Evolutionary conservation across 2,329 filamentous ascomycete genomes (phyloP).

Genomic region (Fusarium sp.): DNA sequence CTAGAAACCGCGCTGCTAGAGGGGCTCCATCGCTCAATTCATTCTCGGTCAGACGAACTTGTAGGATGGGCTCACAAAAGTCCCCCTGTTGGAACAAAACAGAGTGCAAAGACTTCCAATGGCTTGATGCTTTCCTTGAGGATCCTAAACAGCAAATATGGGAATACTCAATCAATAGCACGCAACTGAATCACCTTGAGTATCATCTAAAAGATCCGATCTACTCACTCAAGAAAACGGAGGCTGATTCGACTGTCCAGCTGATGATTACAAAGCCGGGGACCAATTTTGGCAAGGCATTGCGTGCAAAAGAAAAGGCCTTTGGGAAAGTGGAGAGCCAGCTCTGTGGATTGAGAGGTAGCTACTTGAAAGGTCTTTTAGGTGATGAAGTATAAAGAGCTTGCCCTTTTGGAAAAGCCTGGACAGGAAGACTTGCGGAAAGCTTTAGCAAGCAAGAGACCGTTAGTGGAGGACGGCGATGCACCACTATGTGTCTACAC

Average conservation of each 20-base stretch:
- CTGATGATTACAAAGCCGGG: constrained; percentile 4
- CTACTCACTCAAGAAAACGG: background rate
- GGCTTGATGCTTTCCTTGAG: constrained; percentile 6
- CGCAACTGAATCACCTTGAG: background rate
- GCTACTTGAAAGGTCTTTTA: constrained; percentile 2
- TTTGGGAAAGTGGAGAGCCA: background rate
- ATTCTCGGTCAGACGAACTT: background rate
- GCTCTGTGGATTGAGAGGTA: background rate
- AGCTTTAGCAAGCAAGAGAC: background rate
- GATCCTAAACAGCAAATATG: background rate
- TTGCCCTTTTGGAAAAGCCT: background rate
- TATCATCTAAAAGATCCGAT: background rate
- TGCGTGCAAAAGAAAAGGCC: background rate
- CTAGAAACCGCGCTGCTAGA: background rate
- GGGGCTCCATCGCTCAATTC: background rate
- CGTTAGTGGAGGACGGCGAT: background rate
- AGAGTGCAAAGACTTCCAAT: background rate
- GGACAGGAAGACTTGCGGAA: background rate
- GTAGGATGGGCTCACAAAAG: constrained; percentile 4
- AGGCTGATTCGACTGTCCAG: background rate
- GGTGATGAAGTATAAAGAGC: constrained; percentile 2
- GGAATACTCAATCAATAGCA: background rate
- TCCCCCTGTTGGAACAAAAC: background rate
- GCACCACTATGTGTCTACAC: background rate
- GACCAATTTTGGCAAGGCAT: background rate